Evolutionary conservation across 108 stramenopile genomes (phyloP).

Genomic region (Skeletonema menzelii): DNA sequence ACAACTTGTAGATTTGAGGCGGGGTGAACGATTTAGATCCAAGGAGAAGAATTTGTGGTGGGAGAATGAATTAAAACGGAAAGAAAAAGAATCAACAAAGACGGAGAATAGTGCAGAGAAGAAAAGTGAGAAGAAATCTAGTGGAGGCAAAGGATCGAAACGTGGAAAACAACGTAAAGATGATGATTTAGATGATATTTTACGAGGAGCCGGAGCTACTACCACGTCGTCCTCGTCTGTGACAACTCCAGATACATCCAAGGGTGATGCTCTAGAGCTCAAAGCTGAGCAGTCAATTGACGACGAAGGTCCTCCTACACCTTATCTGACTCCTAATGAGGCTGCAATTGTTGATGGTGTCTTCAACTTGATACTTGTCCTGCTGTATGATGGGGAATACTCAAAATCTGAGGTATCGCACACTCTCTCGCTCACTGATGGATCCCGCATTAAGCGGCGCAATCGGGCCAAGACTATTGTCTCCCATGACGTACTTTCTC

Average conservation of each 20-base stretch:
- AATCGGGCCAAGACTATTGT: constrained; percentile 48
- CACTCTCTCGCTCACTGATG: constrained; percentile 33
- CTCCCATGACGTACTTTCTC: constrained; percentile 47
- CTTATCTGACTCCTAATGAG: constrained; percentile 47
- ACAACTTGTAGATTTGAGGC: constrained; percentile 69
- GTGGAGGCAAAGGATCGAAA: constrained; percentile 19
- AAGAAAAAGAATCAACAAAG: neutral
- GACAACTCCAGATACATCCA: constrained; percentile 13
- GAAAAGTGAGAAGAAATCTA: neutral
- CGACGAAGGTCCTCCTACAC: constrained; percentile 20
- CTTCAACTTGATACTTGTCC: constrained; percentile 51
- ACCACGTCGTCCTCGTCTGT: neutral
- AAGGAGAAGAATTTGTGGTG: constrained; percentile 46
- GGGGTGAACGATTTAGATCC: constrained; percentile 50
- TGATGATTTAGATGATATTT: constrained; percentile 77
- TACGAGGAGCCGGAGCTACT: constrained; percentile 30
- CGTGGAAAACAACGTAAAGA: constrained; percentile 43
- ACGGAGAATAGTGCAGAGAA: neutral
- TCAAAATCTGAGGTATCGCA: constrained; percentile 40
- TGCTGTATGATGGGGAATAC: constrained; percentile 55
- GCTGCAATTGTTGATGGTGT: constrained; percentile 42
- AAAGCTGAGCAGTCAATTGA: constrained; percentile 39
- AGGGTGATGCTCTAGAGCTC: constrained; percentile 31
- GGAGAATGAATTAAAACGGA: constrained; percentile 24
- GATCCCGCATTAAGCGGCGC: constrained; percentile 34